Percentiles rank a stretch among this genome's conserved stretches.
phyloP scores from a whole-genome alignment of 345 rosid species.

The Mangifera indica region DNA sequence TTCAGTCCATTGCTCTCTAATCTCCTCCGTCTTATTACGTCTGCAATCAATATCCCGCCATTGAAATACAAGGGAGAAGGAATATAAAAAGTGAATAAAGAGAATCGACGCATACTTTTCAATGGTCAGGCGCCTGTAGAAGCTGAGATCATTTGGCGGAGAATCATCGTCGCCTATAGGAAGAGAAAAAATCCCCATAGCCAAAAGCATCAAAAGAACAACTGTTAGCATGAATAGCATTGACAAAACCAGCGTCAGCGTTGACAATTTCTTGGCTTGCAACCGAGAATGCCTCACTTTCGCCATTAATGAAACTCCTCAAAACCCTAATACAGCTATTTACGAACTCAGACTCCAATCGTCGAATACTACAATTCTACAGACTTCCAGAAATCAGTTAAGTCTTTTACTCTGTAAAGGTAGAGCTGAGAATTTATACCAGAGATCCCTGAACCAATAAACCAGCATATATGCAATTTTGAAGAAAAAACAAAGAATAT shows the following conservation, averaged over 20 bases:
- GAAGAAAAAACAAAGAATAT: too few species aligned
- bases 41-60: conserved; percentile 34
- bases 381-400: not conserved
- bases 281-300: conserved; percentile 61
- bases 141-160: conserved; percentile 48
- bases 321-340: conserved; percentile 24
- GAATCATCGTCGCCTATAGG: conserved; percentile 52
- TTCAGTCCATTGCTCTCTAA: conserved; percentile 87
- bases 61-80: not conserved
- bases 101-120: conserved; percentile 45
- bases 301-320: conserved; percentile 46
- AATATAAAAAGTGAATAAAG: not conserved
- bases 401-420: not conserved
- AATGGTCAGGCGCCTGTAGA: conserved; percentile 50
- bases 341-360: not conserved
- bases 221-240: conserved; percentile 65
- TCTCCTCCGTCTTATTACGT: conserved; percentile 49
- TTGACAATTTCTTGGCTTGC: conserved; percentile 62
- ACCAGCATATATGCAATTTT: not conserved
- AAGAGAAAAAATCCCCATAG: conserved; percentile 66
- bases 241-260: conserved; percentile 46
- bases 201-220: conserved; percentile 68
- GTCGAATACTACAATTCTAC: not conserved
- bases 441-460: too few species aligned
- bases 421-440: not conserved